Evolutionary conservation across 495 filamentous ascomycete genomes (phyloP), one percentile per base, ranked within the genome.

Genomic region (Aspergillus panamensis): DNA sequence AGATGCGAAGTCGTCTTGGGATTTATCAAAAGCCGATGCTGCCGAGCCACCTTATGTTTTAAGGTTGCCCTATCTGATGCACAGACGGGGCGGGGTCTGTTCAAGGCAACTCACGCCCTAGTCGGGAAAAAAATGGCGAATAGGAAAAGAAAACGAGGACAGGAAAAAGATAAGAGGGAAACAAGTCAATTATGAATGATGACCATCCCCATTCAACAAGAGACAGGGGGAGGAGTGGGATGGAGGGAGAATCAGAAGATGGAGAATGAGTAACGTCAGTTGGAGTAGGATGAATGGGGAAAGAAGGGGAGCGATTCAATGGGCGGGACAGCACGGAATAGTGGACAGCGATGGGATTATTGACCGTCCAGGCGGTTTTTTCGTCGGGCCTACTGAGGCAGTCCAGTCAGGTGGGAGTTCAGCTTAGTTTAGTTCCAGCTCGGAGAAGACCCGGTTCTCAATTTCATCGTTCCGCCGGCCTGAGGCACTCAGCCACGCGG

Each of bases 51-150:
- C 57, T 57, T 64, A 57, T 58, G 50, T 53, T 66, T 69, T 59
- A 53, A 52, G 62, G 65, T 69, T 71, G 55, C 61, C 58, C 70
- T 73, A 68, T 67, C 59, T 57, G 70, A 60, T 66, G 72, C 66
- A 74, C 69, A 69, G 70, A 69, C 69, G 47, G 64, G 66, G 63
- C 66, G 62, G 65, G 67, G 71, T 66, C 53, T 53, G 44, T 58
- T 25, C 14, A 55, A 37, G 51, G 43, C 48, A 63, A 61, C 53
- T 50, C 63, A 69, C 64, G 62, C 61, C 64, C 60, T 55, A 55
- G 51, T 58, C 54, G 57, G 43, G 52, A 51, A 66, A 62, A 19
- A 48, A 19, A 43, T 20, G 50, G 50, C 32, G 37, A 58, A 35
- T 32, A 57, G 30, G 29, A 39, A 39, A 48, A 52, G 29, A 51